phyloP scores from a whole-genome alignment of 192 early-diverging fungal species.

The Entophlyctis luteolus region DNA sequence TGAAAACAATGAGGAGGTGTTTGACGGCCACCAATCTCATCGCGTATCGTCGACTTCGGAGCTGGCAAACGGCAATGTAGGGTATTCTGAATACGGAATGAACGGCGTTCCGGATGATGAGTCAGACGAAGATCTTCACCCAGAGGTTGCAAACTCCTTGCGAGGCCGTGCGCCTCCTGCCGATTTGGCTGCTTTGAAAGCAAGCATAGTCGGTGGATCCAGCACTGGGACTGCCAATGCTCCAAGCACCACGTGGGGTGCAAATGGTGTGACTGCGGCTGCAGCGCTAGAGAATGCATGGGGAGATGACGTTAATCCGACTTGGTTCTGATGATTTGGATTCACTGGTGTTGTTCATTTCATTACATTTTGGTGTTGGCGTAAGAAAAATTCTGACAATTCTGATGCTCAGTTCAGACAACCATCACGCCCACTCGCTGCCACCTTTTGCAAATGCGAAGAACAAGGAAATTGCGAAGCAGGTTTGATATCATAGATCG shows the following conservation, averaged over 20 bases:
- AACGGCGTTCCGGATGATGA: too few relatives aligned
- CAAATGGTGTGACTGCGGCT: not conserved
- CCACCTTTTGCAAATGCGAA: conserved; percentile 55
- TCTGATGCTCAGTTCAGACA: conserved; percentile 35
- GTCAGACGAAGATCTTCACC: conserved; percentile 15
- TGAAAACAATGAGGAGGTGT: conserved; percentile 18
- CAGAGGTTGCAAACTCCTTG: conserved; percentile 16
- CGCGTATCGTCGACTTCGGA: not conserved
- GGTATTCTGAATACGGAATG: conserved; percentile 5
- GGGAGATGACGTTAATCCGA: conserved; percentile 24
- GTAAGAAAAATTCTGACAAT: too few relatives aligned
- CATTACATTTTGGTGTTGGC: too few relatives aligned
- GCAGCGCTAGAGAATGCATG: conserved; percentile 15
- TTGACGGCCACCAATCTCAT: not conserved
- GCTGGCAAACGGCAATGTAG: not conserved
- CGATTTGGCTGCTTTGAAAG: conserved; percentile 15
- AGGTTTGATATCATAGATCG: conserved; percentile 19
- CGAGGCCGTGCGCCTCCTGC: conserved; percentile 16
- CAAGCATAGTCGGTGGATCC: not conserved
- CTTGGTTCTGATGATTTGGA: conserved; percentile 1
- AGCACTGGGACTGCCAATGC: too few relatives aligned
- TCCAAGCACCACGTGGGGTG: too few relatives aligned
- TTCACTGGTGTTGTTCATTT: not conserved
- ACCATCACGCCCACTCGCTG: conserved; percentile 46
- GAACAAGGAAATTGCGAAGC: conserved; percentile 47